Evolutionary conservation across 495 filamentous ascomycete species (phyloP), one percentile per base, ranked within the genome.

Genomic region (Talaromyces proteolyticus): DNA sequence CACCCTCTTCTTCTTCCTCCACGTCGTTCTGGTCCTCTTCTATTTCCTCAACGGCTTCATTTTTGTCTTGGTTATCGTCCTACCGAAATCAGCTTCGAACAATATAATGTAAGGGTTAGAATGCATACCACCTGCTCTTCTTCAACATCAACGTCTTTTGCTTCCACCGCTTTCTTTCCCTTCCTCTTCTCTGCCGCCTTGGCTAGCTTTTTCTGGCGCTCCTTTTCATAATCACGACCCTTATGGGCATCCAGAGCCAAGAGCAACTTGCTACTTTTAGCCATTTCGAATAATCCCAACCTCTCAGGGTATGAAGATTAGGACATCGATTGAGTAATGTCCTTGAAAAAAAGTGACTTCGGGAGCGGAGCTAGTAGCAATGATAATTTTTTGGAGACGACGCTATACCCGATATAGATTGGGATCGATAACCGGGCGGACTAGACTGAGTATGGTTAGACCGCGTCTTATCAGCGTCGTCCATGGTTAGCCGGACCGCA

Each of bases 191-290:
- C 73, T 26, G 65, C 70, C 47, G 74, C 63, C 59, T 81, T 79
- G 22, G 72, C 66, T 53, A 72, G 53, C 57, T 80, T 85, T 66
- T 78, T 80, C 64, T 82, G 79, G 54, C 82, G 79, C 63, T 88
- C 74, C 50, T 83, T 77, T 44, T 82, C 79, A 56, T 85, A 81
- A 54, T 91, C 80, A 14, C 79, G 71, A 41, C 85, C 81, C 61
- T 84, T 78, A 54, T 87, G 80, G 47, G 80, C 76, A 55, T 82
- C 80, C 6, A 89, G 74, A 26, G 85, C 84, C 55, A 77, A 68
- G 51, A 82, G 72, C 18, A 87, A 66, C 63, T 83, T 85, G 62
- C 85, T 82, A 62, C 79, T 79, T 55, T 78, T 82, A 34, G 68
- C 75, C 82, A 85, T 84, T 53, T 50, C 38, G 38, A 41, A 41